Evolutionary conservation across 768 basidiomycete genomes (phyloP), one percentile per base, ranked within the genome.

Genomic region (Obba rivulosa): DNA sequence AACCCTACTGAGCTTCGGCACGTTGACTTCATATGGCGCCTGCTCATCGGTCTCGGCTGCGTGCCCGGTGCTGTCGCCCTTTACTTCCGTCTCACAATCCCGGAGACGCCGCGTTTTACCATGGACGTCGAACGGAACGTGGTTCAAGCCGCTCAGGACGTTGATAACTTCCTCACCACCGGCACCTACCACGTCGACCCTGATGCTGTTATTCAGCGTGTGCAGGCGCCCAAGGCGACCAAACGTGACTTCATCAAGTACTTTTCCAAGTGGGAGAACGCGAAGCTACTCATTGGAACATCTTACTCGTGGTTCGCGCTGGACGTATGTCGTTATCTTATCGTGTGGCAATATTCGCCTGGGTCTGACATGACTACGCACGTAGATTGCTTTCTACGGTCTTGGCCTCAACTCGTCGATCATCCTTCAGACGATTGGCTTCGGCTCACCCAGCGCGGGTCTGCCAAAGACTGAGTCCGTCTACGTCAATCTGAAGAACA

Each of bases 1-100:
- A 64, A 69, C 14, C 43, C 72, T 23, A 67, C 68, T 34, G 57
- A 72, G 40, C 61, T 71, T 25, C 50, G 62, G 13, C 73, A 77
- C 39, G 74, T 95, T 49, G 92, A 95, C 67, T 77, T 73, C 61
- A 77, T 80, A 62, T 93, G 92, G 92, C 85, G 92, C 58, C 68
- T 93, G 43, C 76, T 94, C 60, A 91, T 95, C 63, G 92, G 92
- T 59, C 72, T 93, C 34, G 92, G 92, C 39, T 87, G 84, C 48
- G 71, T 95, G 43, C 92, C 92, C 28, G 92, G 80, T 47, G 75
- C 73, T 36, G 61, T 92, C 48, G 91, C 89, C 17, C 80, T 93
- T 43, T 93, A 92, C 73, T 93, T 89, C 85, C 88, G 92, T 63
- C 77, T 93, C 28, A 92, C 91, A 21, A 92, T 94, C 59, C 89